These are phyloP conservation scores for Amphibolis antarctica DNA, from an alignment of 106 monocot genomes.

Conservation along the genomic window DNA sequence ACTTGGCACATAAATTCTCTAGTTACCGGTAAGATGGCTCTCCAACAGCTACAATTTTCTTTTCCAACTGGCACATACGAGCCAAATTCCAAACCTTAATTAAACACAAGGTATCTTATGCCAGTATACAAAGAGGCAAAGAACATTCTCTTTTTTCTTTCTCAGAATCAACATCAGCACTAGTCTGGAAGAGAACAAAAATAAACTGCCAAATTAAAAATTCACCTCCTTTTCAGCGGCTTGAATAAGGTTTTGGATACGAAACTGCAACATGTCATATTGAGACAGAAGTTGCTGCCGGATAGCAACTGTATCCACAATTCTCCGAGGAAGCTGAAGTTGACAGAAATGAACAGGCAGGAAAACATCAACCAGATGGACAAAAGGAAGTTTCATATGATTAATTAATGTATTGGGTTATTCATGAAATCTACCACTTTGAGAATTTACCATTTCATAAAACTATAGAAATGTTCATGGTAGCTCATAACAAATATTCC, in stretches of 20 bases:
- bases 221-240: constrained; percentile 77
- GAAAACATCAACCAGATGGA: neutral
- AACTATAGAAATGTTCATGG: no score
- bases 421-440: no score
- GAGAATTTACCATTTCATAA: no score
- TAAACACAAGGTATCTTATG: constrained; percentile 4
- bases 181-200: neutral
- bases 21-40: constrained; percentile 88
- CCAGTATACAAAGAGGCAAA: neutral
- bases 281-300: constrained; percentile 91
- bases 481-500: no score
- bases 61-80: constrained; percentile 92
- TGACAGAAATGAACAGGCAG: neutral
- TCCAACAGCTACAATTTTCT: constrained; percentile 87
- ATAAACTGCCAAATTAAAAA: neutral
- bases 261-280: constrained; percentile 72
- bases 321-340: constrained; percentile 72
- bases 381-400: neutral
- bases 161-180: no score
- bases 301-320: constrained; percentile 62
- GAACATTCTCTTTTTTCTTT: neutral
- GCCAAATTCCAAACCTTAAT: constrained; percentile 92
- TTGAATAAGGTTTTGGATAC: constrained; percentile 62
- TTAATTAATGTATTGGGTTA: neutral
- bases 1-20: neutral